Evolutionary conservation across 1,284 basidiomycete genomes (phyloP).

Genomic region (Golubevia sp.): DNA sequence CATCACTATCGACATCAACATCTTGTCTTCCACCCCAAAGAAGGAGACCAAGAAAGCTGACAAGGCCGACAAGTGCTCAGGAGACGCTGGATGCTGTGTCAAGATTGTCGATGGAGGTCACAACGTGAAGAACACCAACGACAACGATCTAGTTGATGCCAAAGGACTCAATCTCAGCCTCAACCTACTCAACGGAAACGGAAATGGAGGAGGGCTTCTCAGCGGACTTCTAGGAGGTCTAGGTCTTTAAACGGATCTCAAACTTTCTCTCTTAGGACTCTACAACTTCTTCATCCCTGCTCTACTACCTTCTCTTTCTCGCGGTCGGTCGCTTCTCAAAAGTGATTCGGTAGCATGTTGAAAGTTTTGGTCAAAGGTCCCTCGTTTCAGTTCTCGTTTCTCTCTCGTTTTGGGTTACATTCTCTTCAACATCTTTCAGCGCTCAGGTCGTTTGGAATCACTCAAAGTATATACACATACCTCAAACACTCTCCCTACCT

Average conservation of each 20-base stretch:
- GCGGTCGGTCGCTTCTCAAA: too few relatives aligned
- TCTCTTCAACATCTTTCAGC: too few relatives aligned
- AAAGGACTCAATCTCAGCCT: background rate
- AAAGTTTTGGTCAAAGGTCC: too few relatives aligned
- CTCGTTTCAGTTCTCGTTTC: too few relatives aligned
- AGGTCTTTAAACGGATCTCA: background rate
- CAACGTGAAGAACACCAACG: background rate
- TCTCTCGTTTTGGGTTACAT: too few relatives aligned
- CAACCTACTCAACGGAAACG: background rate
- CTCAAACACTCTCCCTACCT: too few relatives aligned
- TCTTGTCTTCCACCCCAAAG: background rate
- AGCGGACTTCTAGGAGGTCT: background rate
- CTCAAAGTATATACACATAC: too few relatives aligned
- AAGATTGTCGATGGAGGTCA: background rate
- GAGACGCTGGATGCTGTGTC: background rate
- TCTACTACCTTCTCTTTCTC: too few relatives aligned
- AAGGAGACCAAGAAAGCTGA: background rate
- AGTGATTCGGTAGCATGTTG: too few relatives aligned
- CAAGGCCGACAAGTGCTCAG: background rate
- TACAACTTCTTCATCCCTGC: background rate
- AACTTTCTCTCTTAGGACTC: background rate
- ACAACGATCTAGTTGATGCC: background rate
- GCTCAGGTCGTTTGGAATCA: too few relatives aligned
- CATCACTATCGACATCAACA: background rate
- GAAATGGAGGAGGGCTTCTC: background rate